These are phyloP conservation scores for Hydrangea macrophylla DNA, from an alignment of 148 eudicot species.

Conservation along the genomic window DNA sequence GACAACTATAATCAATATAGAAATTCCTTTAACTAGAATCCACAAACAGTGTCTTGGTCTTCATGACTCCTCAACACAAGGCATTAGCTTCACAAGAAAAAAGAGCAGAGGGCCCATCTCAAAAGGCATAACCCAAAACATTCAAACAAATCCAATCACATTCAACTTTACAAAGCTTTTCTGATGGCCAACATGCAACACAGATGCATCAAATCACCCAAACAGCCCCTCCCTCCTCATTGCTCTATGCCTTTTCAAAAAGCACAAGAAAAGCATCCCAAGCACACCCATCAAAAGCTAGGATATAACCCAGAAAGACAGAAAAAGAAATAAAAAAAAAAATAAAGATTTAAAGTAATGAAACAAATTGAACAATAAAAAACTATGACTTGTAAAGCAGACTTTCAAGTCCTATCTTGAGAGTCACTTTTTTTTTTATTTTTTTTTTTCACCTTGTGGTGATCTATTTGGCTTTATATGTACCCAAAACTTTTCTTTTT, in stretches of 20 bases:
- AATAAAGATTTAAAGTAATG: neutral
- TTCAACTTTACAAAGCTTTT: slow-evolving; percentile 23
- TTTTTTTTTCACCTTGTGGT: neutral
- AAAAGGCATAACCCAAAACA: slow-evolving; percentile 22
- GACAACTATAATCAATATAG: neutral
- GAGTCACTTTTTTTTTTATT: too few species aligned
- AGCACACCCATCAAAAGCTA: slow-evolving; percentile 26
- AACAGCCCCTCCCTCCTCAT: slow-evolving; percentile 8
- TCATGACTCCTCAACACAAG: slow-evolving; percentile 19
- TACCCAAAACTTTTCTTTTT: slow-evolving; percentile 9
- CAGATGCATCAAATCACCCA: slow-evolving; percentile 21
- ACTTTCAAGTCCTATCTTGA: neutral
- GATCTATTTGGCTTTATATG: neutral
- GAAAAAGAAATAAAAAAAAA: slow-evolving; percentile 8
- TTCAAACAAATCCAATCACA: slow-evolving; percentile 26
- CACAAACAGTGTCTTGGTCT: slow-evolving; percentile 16
- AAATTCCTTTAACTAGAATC: slow-evolving; percentile 5
- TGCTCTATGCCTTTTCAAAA: slow-evolving; percentile 2
- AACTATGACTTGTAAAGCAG: slow-evolving; percentile 9
- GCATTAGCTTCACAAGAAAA: slow-evolving; percentile 14
- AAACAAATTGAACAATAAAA: slow-evolving; percentile 16
- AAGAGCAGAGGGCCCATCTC: slow-evolving; percentile 16
- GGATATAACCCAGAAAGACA: slow-evolving; percentile 13
- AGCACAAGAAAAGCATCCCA: slow-evolving; percentile 14
- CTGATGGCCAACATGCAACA: slow-evolving; percentile 17